Percentiles rank a stretch among this genome's conserved stretches.
Conservation (phyloP, 371 early-diverging fungal genomes). For the Mortierella sp. region DNA sequence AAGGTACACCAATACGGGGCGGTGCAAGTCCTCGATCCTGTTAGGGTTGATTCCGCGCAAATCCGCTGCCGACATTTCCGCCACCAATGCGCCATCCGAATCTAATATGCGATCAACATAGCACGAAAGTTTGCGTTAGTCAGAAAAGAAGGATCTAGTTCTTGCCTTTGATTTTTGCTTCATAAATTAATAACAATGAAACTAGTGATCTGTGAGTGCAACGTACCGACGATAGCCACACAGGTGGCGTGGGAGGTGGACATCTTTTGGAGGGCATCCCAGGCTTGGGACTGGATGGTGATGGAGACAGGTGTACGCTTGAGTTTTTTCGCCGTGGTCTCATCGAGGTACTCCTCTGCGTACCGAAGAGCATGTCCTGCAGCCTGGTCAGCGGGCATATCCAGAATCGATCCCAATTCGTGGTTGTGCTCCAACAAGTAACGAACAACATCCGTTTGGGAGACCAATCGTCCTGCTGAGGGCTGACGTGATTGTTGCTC, state of each 20-base stretch:
- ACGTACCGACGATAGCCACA: constrained; percentile 64
- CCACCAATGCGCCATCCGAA: constrained; percentile 65
- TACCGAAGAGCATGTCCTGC: constrained; percentile 55
- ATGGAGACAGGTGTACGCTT: constrained; percentile 51
- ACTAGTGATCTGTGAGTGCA: background rate
- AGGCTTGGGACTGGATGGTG: constrained; percentile 66
- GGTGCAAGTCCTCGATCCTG: constrained; percentile 59
- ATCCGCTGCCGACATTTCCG: constrained; percentile 74
- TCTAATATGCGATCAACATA: constrained; percentile 31
- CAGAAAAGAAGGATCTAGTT: background rate
- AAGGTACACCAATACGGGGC: constrained; percentile 61
- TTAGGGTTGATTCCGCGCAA: constrained; percentile 71
- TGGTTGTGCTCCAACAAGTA: constrained; percentile 72
- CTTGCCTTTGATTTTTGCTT: too few relatives aligned
- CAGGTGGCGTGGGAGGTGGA: constrained; percentile 63
- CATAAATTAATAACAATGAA: background rate
- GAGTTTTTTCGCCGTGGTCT: constrained; percentile 20
- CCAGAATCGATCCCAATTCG: constrained; percentile 68
- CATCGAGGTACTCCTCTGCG: constrained; percentile 40
- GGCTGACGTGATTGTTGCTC: constrained; percentile 33
- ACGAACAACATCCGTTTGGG: constrained; percentile 73
- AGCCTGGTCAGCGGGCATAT: constrained; percentile 58
- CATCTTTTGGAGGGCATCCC: constrained; percentile 66
- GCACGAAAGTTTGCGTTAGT: constrained; percentile 1
- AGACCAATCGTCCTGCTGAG: constrained; percentile 63